Percentiles rank a stretch among this genome's conserved stretches.
phyloP scores from a whole-genome alignment of 23 red algal species.

The Pyropia yezoensis region DNA sequence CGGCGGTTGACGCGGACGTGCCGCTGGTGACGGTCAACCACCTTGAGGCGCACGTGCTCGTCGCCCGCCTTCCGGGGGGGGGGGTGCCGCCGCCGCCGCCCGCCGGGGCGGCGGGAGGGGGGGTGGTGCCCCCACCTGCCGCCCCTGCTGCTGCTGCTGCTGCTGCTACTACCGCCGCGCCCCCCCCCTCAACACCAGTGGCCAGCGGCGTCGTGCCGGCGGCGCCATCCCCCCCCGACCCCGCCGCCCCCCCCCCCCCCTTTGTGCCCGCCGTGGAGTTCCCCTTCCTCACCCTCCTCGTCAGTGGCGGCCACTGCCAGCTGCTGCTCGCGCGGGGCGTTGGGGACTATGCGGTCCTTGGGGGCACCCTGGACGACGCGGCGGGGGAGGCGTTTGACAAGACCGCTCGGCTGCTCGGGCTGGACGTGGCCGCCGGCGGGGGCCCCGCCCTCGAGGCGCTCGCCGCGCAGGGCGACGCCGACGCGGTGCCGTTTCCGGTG shows the following conservation, averaged over 20 bases:
- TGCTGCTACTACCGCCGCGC: not conserved
- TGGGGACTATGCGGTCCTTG: constrained; percentile 75
- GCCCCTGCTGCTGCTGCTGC: not conserved
- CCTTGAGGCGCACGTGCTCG: constrained; percentile 87
- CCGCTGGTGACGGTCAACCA: constrained; percentile 92
- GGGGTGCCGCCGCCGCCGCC: not conserved
- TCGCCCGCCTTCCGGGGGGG: constrained; percentile 25
- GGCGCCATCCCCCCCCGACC: no score
- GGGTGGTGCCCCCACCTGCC: not conserved
- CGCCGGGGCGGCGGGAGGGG: no score
- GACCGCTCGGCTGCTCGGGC: constrained; percentile 70
- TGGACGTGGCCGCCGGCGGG: constrained; percentile 74
- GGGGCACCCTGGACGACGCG: constrained; percentile 93
- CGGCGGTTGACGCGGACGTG: constrained; percentile 12
- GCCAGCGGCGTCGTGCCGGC: not conserved
- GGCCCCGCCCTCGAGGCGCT: constrained; percentile 77
- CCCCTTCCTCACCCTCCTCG: constrained; percentile 82
- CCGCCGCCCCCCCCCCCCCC: no score
- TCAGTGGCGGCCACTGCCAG: constrained; percentile 94
- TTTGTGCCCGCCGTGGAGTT: constrained; percentile 24
- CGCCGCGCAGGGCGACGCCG: constrained; percentile 51
- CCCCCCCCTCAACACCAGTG: no score
- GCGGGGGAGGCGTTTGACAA: constrained; percentile 96
- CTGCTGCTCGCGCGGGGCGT: constrained; percentile 60
- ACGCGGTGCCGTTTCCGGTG: constrained; percentile 66